Base-by-base conservation (phyloP, 1,139 yeast genomes). In the Diutina mesorugosa region DNA sequence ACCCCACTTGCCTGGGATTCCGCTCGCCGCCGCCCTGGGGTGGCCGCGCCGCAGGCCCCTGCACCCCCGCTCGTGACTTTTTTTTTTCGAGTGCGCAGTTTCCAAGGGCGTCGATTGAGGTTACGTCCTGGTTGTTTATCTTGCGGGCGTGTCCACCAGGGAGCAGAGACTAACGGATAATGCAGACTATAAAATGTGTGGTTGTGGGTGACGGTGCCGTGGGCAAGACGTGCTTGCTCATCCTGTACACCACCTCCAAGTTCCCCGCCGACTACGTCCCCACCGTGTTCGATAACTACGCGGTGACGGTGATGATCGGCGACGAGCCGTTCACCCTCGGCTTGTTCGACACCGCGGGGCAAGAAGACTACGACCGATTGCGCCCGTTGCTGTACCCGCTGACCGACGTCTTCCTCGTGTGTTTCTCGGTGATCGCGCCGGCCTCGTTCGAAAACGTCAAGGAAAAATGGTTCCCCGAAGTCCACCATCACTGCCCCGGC, bases 201-300 rank as follows among this genome's bases (percentile, higher is more conserved):
- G 97, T 90, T 63, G 96, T 90, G 58, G 97, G 97, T 61, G 97
- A 90, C 76, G 97, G 97, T 86, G 97, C 96, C 63, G 97, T 90
- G 62, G 97, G 97, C 65, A 90, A 66, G 59, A 67, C 70, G 45
- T 67, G 70, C 59, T 81, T 90, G 61, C 79, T 91, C 64, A 93
- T 91, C 67, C 90, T 97, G 59, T 88, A 88, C 70, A 88, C 96
- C 58, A 87, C 95, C 58, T 85, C 86, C 67, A 87, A 87, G 65
- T 88, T 88, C 69, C 96, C 96, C 28, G 89, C 90, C 55, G 95
- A 88, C 67, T 88, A 88, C 67, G 91, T 88, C 57, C 96, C 96
- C 57, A 88, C 96, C 6, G 95, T 87, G 53, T 67, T 67, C 66
- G 98, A 93, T 71, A 93, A 93, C 76, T 93, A 93, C 69, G 98